These are phyloP conservation scores for Akanthomyces uredinophilus DNA, from an alignment of 2,329 filamentous ascomycete genomes.

Conservation along the genomic window DNA sequence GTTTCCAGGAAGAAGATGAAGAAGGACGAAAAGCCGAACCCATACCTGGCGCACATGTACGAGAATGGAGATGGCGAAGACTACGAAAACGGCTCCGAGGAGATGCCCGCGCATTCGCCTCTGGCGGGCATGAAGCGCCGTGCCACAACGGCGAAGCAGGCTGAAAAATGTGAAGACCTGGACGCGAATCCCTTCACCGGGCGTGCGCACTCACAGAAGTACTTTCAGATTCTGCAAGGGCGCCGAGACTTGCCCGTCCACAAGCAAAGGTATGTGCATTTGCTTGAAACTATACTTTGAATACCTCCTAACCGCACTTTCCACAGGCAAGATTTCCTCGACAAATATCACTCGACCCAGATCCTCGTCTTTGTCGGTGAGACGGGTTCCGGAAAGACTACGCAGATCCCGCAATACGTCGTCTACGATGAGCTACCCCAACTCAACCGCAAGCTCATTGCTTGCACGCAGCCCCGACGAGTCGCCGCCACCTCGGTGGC, in stretches of 20 bases:
- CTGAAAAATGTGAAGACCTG: conserved; percentile 69
- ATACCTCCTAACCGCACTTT: neutral
- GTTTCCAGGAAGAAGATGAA: conserved; percentile 35
- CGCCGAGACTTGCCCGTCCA: conserved; percentile 85
- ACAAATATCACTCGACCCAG: conserved; percentile 88
- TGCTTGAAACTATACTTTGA: neutral
- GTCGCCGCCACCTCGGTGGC: conserved; percentile 98
- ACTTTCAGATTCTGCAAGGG: conserved; percentile 83
- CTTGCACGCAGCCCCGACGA: conserved; percentile 95
- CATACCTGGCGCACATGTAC: conserved; percentile 89
- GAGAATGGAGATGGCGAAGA: conserved; percentile 43
- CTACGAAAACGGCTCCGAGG: conserved; percentile 26
- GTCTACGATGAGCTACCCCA: conserved; percentile 95
- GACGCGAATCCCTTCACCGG: conserved; percentile 83
- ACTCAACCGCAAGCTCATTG: conserved; percentile 78
- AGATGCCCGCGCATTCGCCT: conserved; percentile 36
- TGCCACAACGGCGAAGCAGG: conserved; percentile 71
- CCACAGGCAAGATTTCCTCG: conserved; percentile 77
- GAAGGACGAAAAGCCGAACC: conserved; percentile 53
- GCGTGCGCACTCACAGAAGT: conserved; percentile 69
- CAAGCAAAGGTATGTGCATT: conserved; percentile 66
- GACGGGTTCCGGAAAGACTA: conserved; percentile 98
- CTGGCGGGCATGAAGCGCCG: conserved; percentile 70
- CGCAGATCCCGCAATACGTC: conserved; percentile 97
- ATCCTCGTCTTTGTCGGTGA: conserved; percentile 98